These are phyloP conservation scores for Leccinum olivaceopallidum DNA, from an alignment of 768 basidiomycete genomes.

Conservation along the genomic window DNA sequence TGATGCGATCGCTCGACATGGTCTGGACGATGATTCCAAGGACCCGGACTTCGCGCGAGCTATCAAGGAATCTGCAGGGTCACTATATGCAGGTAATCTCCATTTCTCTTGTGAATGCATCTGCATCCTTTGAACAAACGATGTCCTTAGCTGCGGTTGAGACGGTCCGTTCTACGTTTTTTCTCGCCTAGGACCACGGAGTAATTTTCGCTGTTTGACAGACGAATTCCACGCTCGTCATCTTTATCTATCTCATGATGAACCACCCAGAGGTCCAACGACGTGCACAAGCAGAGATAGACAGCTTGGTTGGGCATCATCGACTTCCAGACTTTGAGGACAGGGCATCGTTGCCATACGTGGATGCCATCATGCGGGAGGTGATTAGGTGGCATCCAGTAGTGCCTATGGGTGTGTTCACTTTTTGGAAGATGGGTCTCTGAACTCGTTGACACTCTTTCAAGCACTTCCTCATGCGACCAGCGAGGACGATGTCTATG, in stretches of 20 bases:
- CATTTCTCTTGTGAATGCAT: not conserved
- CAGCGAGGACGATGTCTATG: not conserved
- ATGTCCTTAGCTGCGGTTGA: not conserved
- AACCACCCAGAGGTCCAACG: not conserved
- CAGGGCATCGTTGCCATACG: not conserved
- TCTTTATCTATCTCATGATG: not conserved
- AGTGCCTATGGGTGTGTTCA: not conserved
- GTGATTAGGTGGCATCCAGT: not conserved
- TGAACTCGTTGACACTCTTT: not conserved
- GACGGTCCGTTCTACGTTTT: not conserved
- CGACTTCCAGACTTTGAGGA: not conserved
- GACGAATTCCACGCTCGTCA: not conserved
- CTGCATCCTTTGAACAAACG: not conserved
- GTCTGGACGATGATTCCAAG: not conserved
- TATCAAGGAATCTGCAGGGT: conserved; percentile 1
- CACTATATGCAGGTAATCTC: conserved; percentile 19
- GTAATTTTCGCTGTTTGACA: not conserved
- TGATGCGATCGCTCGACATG: not conserved
- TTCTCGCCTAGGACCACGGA: not conserved
- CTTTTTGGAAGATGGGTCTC: not conserved
- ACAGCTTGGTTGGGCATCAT: not conserved
- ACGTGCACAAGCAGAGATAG: not conserved
- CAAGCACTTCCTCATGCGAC: not conserved
- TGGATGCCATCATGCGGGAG: not conserved
- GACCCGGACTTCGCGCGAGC: not conserved